These are phyloP conservation scores for Debaryomyces hansenii DNA, from an alignment of 805 yeast genomes.

Conservation along the genomic window DNA sequence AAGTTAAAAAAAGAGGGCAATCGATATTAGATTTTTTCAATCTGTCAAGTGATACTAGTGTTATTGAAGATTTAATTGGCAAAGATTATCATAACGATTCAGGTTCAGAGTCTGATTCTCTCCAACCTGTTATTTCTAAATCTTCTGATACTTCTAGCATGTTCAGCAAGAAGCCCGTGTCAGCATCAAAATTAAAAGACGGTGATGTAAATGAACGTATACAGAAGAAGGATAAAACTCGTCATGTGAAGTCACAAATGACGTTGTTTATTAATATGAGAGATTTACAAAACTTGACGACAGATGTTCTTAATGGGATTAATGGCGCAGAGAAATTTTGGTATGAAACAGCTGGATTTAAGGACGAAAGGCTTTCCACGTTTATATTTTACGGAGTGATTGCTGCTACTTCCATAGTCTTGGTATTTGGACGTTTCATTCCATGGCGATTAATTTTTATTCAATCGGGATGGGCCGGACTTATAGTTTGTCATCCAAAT, in stretches of 20 bases:
- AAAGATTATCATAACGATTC: conserved; percentile 16
- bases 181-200: not conserved
- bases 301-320: conserved; percentile 49
- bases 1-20: conserved; percentile 52
- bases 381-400: conserved; percentile 45
- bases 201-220: not conserved
- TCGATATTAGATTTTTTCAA: conserved; percentile 46
- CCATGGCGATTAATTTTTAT: conserved; percentile 68
- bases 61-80: conserved; percentile 31
- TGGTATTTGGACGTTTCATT: conserved; percentile 49
- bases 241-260: conserved; percentile 33
- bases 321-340: conserved; percentile 55
- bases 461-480: conserved; percentile 53
- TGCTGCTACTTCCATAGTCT: conserved; percentile 33
- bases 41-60: conserved; percentile 29
- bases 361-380: conserved; percentile 67
- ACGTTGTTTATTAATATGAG: conserved; percentile 62
- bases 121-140: conserved; percentile 3
- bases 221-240: conserved; percentile 13
- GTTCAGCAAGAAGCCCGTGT: conserved; percentile 1
- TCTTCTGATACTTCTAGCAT: conserved; percentile 4
- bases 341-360: conserved; percentile 66
- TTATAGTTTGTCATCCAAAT: conserved; percentile 63
- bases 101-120: conserved; percentile 7
- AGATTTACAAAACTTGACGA: conserved; percentile 67